These are phyloP conservation scores for Westerdykella sp. DNA, from an alignment of 2,329 filamentous ascomycete genomes.

Conservation along the genomic window DNA sequence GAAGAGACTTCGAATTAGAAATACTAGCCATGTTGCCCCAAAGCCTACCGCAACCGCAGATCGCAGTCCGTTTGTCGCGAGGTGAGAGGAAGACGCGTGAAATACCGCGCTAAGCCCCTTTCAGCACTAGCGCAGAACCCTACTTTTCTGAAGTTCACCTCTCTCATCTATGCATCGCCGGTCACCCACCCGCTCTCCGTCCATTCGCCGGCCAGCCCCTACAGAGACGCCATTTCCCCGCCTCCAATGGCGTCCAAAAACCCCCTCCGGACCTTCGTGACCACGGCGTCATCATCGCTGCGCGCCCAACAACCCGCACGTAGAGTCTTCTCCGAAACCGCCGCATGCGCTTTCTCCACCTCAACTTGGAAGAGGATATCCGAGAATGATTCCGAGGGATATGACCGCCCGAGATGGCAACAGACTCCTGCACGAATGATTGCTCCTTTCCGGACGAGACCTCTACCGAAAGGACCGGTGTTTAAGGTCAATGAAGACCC, in stretches of 20 bases:
- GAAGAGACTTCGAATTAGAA: conserved; percentile 20
- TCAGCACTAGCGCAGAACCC: conserved; percentile 16
- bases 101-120: neutral
- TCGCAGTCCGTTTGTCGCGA: conserved; percentile 3
- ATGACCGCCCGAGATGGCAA: conserved; percentile 44
- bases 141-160: conserved; percentile 27
- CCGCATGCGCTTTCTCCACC: conserved; percentile 33
- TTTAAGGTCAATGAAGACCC: conserved; percentile 74
- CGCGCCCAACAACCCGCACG: conserved; percentile 14
- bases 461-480: conserved; percentile 50
- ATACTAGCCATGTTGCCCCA: conserved; percentile 18
- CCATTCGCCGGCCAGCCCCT: conserved; percentile 10
- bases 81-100: conserved; percentile 4
- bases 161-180: conserved; percentile 1
- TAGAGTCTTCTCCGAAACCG: conserved; percentile 26
- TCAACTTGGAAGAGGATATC: conserved; percentile 16
- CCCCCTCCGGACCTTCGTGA: conserved; percentile 32
- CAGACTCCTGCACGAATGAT: conserved; percentile 44
- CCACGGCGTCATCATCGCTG: conserved; percentile 22
- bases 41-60: conserved; percentile 5
- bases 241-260: conserved; percentile 45
- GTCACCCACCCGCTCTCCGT: conserved; percentile 6
- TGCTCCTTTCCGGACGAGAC: conserved; percentile 50
- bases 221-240: conserved; percentile 8
- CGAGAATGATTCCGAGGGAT: conserved; percentile 28